Percentiles rank a stretch among this genome's conserved stretches.
Evolutionary conservation across 2,329 filamentous ascomycete genomes (phyloP).

Genomic region (Neofusicoccum kwambonambiense): DNA sequence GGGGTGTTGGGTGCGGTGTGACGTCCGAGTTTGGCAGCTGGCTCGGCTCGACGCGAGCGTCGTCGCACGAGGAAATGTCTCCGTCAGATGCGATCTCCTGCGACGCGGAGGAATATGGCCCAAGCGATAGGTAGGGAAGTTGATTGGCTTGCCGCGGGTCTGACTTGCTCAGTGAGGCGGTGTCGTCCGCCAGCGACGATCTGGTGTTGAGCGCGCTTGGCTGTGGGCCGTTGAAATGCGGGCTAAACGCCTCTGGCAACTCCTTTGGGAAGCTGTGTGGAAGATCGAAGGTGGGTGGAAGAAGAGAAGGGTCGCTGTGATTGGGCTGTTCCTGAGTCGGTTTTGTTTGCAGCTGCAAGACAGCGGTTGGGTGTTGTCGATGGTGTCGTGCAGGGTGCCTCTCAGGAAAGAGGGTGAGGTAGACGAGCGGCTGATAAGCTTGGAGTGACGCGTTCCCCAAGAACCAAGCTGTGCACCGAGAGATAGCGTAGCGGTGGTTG

Average conservation of each 20-base stretch:
- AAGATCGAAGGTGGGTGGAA: not conserved
- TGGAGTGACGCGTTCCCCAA: not conserved
- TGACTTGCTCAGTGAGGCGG: not conserved
- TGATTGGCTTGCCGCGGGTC: not conserved
- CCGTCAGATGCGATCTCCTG: not conserved
- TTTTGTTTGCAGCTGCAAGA: not conserved
- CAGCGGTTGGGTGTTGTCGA: not conserved
- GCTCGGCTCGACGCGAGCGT: not conserved
- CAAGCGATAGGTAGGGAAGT: not conserved
- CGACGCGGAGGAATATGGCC: not conserved
- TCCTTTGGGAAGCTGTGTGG: not conserved
- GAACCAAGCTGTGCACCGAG: not conserved
- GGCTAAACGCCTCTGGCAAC: not conserved
- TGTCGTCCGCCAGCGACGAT: not conserved
- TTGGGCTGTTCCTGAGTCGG: not conserved
- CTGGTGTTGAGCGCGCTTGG: not conserved
- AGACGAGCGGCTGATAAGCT: not conserved
- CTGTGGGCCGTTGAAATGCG: not conserved
- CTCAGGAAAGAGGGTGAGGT: not conserved
- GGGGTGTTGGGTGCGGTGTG: not conserved
- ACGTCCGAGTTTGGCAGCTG: not conserved
- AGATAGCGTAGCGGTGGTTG: not conserved
- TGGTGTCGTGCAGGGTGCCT: not conserved
- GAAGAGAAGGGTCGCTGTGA: not conserved
- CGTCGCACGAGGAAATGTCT: not conserved